Percentiles rank a stretch among this genome's conserved stretches.
These are phyloP conservation scores for Phytophthora fragariaefolia DNA, from an alignment of 352 stramenopile genomes.

Conservation along the genomic window DNA sequence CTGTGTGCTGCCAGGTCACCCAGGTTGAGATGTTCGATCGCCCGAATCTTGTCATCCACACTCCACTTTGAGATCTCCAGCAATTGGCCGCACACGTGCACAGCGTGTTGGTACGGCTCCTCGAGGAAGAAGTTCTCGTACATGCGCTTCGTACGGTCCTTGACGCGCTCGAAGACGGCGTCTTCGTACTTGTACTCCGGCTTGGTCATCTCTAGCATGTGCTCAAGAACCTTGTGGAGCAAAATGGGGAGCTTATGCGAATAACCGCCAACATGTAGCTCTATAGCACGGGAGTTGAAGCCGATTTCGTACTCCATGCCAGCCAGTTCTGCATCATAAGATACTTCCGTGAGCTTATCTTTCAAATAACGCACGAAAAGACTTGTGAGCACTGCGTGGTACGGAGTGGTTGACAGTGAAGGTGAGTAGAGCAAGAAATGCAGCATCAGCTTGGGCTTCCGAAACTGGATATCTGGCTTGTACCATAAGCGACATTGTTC, in stretches of 20 bases:
- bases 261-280: slow-evolving; percentile 89
- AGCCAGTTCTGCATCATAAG: slow-evolving; percentile 78
- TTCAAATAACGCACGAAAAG: slow-evolving; percentile 82
- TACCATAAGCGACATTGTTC: slow-evolving; percentile 75
- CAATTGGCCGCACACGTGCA: slow-evolving; percentile 78
- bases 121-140: slow-evolving; percentile 91
- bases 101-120: slow-evolving; percentile 92
- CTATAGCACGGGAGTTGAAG: slow-evolving; percentile 70
- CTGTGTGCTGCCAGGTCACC: slow-evolving; percentile 61
- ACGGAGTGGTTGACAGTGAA: slow-evolving; percentile 59
- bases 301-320: slow-evolving; percentile 81
- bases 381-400: slow-evolving; percentile 73
- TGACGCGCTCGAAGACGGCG: slow-evolving; percentile 81
- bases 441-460: slow-evolving; percentile 92
- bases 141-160: slow-evolving; percentile 83
- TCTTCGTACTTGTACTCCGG: slow-evolving; percentile 60
- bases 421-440: slow-evolving; percentile 80
- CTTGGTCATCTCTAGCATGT: slow-evolving; percentile 59
- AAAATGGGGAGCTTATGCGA: slow-evolving; percentile 91
- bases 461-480: slow-evolving; percentile 90
- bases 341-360: slow-evolving; percentile 86
- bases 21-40: slow-evolving; percentile 64
- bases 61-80: slow-evolving; percentile 82
- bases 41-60: slow-evolving; percentile 86
- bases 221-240: slow-evolving; percentile 71